Base-by-base conservation (phyloP, 192 early-diverging fungal genomes). In the Funneliformis geosporum region DNA sequence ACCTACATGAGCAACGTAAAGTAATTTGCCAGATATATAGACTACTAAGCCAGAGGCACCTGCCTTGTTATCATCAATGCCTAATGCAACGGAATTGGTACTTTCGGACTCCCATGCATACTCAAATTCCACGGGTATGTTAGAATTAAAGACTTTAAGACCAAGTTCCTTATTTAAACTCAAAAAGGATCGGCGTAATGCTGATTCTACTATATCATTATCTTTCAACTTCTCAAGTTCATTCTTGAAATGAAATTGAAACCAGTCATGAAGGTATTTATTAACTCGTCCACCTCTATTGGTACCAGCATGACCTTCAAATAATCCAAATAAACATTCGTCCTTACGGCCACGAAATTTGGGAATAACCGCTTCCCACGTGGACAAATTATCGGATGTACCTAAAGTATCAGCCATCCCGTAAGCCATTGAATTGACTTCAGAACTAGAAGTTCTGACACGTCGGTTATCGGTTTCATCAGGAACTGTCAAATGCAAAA, bases 1-100 rank as follows among this genome's bases (percentile, higher is more conserved):
- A 28, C 96, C 95, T 4, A 94, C 93, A 76, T 95, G 96, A 14
- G 95, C 94, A 8, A 94, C 92, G 76, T 96, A 96, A 65, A 96
- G 82, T 27, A 86, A 93, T 38, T 86, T 88, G 16, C 94, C 93
- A 46, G 89, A 86, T 65, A 97, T 89, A 79, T 95, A 97, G 2
- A 90, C 92, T 2, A 97, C 87, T 27, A 93, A 82, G 3, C 94
- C 95, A 0, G 94, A 95, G 5, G 93, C 92, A n/a, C 96, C 96
- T 23, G 88, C 83, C 11, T 84, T 84, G 39, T 84, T 81, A 72
- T 90, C 87, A 39, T 87, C 82, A 39, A 83, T 43, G 0, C 73
- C 67, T 61, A 79, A 80, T 80, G 50, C 82, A 74, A 44, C 43
- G 11, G 43, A 4, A 67, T 23, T 8, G 18, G 16, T 8, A n/a